These are phyloP conservation scores for Magnaporthiopsis rhizophila DNA, from an alignment of 2,329 filamentous ascomycete species.

Conservation along the genomic window DNA sequence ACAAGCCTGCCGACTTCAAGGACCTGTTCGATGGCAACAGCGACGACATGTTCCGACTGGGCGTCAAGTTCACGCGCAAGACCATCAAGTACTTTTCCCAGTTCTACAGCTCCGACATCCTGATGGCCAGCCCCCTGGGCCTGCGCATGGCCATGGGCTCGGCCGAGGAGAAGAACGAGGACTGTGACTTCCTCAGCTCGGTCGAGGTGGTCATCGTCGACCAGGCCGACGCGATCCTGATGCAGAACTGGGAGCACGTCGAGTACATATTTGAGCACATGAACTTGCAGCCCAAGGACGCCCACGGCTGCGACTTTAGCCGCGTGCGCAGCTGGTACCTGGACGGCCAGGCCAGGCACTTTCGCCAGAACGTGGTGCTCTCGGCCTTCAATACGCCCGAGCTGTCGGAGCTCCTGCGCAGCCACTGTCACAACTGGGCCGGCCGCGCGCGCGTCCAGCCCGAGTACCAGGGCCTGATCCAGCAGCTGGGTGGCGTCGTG, in stretches of 20 bases:
- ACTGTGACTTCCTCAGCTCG: constrained; percentile 87
- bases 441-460: constrained; percentile 70
- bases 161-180: constrained; percentile 49
- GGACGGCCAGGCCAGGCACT: constrained; percentile 71
- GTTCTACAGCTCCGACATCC: constrained; percentile 95
- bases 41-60: constrained; percentile 93
- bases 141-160: constrained; percentile 85
- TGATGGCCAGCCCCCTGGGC: constrained; percentile 83
- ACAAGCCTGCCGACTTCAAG: constrained; percentile 78
- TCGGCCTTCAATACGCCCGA: constrained; percentile 83
- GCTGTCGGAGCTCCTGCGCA: constrained; percentile 69
- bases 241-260: constrained; percentile 98
- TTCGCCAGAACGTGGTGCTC: constrained; percentile 79
- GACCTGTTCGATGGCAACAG: constrained; percentile 92
- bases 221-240: constrained; percentile 84
- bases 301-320: constrained; percentile 89
- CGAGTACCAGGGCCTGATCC: constrained; percentile 63
- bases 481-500: constrained; percentile 54
- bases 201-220: constrained; percentile 88
- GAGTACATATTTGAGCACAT: constrained; percentile 87
- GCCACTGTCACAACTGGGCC: constrained; percentile 69
- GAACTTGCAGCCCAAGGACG: constrained; percentile 81
- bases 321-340: constrained; percentile 88
- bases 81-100: constrained; percentile 90
- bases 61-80: constrained; percentile 95